A percentile compares a stretch with the other conserved stretches of the same genome.
Evolutionary conservation across 1,284 basidiomycete genomes (phyloP).

Genomic region (Leccinum fuscescens): DNA sequence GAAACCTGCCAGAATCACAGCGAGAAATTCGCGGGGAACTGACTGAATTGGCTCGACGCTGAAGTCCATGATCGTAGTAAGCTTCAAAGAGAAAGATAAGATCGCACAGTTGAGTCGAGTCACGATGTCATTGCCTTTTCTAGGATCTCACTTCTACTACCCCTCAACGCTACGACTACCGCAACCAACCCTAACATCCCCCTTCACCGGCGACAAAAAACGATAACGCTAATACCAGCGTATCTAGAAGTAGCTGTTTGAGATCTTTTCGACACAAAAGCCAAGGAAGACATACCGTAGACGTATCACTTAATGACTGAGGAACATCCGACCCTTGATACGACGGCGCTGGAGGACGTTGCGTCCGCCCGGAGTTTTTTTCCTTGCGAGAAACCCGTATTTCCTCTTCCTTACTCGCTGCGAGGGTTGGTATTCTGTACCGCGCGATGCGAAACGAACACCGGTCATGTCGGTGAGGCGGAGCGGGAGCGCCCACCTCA

Average conservation of each 20-base stretch:
- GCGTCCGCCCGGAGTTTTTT: conserved; percentile 32
- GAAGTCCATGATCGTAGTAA: conserved; percentile 53
- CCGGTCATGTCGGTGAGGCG: conserved; percentile 20
- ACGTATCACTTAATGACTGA: conserved; percentile 42
- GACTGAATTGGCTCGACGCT: conserved; percentile 50
- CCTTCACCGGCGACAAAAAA: background rate
- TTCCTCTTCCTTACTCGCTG: conserved; percentile 36
- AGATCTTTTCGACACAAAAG: background rate
- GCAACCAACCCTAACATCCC: background rate
- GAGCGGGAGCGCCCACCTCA: conserved; percentile 25
- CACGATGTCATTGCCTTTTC: conserved; percentile 22
- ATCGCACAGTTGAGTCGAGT: conserved; percentile 6
- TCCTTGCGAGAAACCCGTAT: conserved; percentile 33
- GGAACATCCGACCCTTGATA: conserved; percentile 40
- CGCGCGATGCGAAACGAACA: conserved; percentile 37
- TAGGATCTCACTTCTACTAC: conserved; percentile 10
- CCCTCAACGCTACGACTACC: background rate
- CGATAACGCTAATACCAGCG: too few species aligned
- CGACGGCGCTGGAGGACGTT: conserved; percentile 39
- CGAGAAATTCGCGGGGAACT: conserved; percentile 71
- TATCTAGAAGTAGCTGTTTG: background rate
- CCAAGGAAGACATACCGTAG: conserved; percentile 14
- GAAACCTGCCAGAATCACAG: conserved; percentile 82
- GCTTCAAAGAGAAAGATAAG: background rate
- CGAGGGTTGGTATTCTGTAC: conserved; percentile 36